phyloP scores from a whole-genome alignment of 148 eudicot species.

The Camellia lanceoleosa region DNA sequence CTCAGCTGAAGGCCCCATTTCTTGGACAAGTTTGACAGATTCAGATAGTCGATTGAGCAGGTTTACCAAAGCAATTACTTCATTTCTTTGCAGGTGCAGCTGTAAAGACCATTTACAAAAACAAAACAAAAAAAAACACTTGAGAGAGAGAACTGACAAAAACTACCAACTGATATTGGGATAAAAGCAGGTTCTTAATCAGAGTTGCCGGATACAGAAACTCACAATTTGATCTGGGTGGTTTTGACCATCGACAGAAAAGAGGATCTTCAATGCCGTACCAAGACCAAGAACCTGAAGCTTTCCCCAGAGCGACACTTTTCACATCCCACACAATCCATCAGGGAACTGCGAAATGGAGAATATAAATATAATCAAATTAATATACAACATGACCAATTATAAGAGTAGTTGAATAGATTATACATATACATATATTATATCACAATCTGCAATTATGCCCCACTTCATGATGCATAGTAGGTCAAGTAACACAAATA shows the following conservation, averaged over 20 bases:
- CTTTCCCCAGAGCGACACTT: constrained; percentile 99
- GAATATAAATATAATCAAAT: neutral
- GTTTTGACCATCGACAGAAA: constrained; percentile 57
- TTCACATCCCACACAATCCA: constrained; percentile 98
- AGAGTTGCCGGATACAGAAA: neutral
- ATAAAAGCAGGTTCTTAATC: neutral
- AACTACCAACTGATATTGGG: neutral
- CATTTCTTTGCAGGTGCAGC: constrained; percentile 61
- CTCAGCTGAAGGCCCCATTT: constrained; percentile 42
- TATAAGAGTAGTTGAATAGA: neutral
- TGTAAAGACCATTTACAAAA: constrained; percentile 10
- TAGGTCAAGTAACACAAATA: constrained; percentile 7
- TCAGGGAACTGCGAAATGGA: constrained; percentile 65
- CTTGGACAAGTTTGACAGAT: constrained; percentile 45
- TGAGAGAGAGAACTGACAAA: neutral
- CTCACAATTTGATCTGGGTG: constrained; percentile 57
- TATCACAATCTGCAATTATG: neutral
- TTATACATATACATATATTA: neutral
- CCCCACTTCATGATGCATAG: neutral
- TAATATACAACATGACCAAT: neutral
- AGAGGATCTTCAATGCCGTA: constrained; percentile 85
- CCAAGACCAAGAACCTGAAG: constrained; percentile 97
- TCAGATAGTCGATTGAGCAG: constrained; percentile 55
- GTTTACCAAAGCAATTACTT: constrained; percentile 57
- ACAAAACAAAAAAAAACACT: too few relatives aligned